Evolutionary conservation across 73 alveolate species (phyloP), one percentile per base, ranked within the genome.

Genomic region (Symbiodinium natans): DNA sequence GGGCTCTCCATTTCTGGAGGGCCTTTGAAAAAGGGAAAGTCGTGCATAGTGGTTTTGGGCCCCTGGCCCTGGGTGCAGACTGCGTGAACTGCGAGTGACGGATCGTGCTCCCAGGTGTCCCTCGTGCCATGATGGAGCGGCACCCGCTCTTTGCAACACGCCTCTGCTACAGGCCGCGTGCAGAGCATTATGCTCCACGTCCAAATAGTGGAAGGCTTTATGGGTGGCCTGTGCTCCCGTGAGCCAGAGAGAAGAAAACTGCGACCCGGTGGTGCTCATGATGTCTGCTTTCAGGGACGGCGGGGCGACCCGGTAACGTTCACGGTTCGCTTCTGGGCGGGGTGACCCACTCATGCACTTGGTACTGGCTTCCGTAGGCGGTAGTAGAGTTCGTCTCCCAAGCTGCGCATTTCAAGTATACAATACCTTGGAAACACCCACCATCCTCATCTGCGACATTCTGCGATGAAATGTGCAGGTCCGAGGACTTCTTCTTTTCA

Each of bases 401-500:
- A n/a, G n/a, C n/a, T n/a, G n/a, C n/a, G n/a, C n/a, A n/a, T n/a
- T n/a, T n/a, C n/a, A n/a, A n/a, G n/a, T n/a, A n/a, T n/a, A n/a
- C n/a, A n/a, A n/a, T n/a, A n/a, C n/a, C n/a, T n/a, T n/a, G n/a
- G n/a, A n/a, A n/a, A n/a, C n/a, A n/a, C n/a, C n/a, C n/a, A n/a
- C n/a, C n/a, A n/a, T n/a, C n/a, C n/a, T n/a, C n/a, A n/a, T n/a
- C n/a, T n/a, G n/a, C n/a, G n/a, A n/a, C n/a, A n/a, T n/a, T n/a
- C n/a, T n/a, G n/a, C n/a, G n/a, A n/a, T 15, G 82, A 25, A 68
- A 29, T n/a, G 25, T 13, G 21, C 94, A 86, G 94, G 94, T 52
- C 94, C 25, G 94, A 86, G 40, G 94, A 86, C 83, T 86, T 86
- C 94, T 86, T 86, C 83, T 86, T 86, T 29, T 86, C 94, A 41